Base-by-base conservation (phyloP, 768 basidiomycete species). In the Phylloporus arenicola region DNA sequence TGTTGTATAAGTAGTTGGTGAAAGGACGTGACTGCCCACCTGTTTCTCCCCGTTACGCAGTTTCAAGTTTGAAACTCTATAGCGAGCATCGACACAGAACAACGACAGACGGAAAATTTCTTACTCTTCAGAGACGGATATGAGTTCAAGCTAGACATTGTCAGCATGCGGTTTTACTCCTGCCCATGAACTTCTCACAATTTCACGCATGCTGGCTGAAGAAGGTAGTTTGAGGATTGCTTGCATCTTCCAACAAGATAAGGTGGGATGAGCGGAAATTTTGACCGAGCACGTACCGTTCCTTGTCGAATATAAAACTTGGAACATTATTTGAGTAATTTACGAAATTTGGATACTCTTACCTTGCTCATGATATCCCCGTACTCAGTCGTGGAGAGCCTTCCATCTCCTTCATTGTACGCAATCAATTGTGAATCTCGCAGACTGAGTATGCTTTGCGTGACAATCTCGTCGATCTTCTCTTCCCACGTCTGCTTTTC, bases 321-420 rank as follows among this genome's bases (percentile, higher is more conserved):
- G 14, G 13, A 52, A 33, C 39, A 45, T 58, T n/a, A 55, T 53
- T 51, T 35, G 39, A 31, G 37, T 34, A 6, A 1, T 34, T 17
- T 22, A 45, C 3, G 29, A 41, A 47, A 5, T 12, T n/a, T 24
- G 40, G 50, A 40, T 35, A 25, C 51, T 55, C 70, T 31, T 49
- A 84, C 90, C 74, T 85, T 90, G 79, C 83, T 88, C 88, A 91
- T 92, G 47, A 89, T 82, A 51, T 92, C 86, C 1, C 90, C 89
- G 55, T 78, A 88, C 48, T 88, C 82, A 2, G 89, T 91, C 6
- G 82, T 81, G 17, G 61, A 63, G 19, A 91, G 68, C 12, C 71
- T 74, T 2, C 69, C 71, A 3, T 76, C 70, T 10, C 60, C 58
- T 4, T 70, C 64, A 3, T 69, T 67, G 12, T 76, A 71, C n/a